These are phyloP conservation scores for Grosmannia huntii DNA, from an alignment of 2,329 filamentous ascomycete species.

Conservation along the genomic window DNA sequence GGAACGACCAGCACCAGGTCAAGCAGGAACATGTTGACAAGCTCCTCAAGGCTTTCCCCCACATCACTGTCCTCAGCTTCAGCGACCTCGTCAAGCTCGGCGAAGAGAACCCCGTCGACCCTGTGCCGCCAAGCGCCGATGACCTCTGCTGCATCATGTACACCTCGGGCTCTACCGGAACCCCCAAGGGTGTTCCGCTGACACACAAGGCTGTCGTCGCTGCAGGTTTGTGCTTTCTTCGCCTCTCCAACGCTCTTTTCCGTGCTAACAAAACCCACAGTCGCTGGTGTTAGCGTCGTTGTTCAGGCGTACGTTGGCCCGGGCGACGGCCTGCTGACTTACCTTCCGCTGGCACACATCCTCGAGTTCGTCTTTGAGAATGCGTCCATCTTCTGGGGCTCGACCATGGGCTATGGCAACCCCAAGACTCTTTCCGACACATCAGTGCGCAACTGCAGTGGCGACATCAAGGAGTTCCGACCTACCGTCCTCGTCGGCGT, in stretches of 20 bases:
- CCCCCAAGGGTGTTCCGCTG: constrained; percentile 69
- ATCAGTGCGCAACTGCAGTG: constrained; percentile 74
- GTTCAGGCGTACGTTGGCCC: constrained; percentile 67
- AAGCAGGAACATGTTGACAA: constrained; percentile 37
- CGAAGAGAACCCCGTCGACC: constrained; percentile 52
- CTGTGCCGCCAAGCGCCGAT: constrained; percentile 55
- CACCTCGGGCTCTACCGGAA: constrained; percentile 71
- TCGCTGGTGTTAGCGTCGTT: constrained; percentile 65
- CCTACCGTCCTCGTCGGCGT: constrained; percentile 78
- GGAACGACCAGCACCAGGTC: constrained; percentile 39
- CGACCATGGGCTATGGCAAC: constrained; percentile 81
- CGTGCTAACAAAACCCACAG: constrained; percentile 20
- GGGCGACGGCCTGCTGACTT: constrained; percentile 67
- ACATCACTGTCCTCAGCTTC: constrained; percentile 35
- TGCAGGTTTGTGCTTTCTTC: constrained; percentile 40
- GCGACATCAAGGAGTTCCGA: constrained; percentile 76
- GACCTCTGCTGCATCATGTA: constrained; percentile 64
- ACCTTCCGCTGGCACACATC: constrained; percentile 78
- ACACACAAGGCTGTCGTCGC: constrained; percentile 65
- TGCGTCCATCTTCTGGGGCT: constrained; percentile 69
- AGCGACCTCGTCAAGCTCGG: constrained; percentile 38
- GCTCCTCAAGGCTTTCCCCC: constrained; percentile 34
- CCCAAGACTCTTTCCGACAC: constrained; percentile 72
- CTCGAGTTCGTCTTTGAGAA: constrained; percentile 88
- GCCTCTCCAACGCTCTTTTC: not conserved